These are phyloP conservation scores for Fusarium poae DNA, from an alignment of 2,329 filamentous ascomycete species.

Conservation along the genomic window DNA sequence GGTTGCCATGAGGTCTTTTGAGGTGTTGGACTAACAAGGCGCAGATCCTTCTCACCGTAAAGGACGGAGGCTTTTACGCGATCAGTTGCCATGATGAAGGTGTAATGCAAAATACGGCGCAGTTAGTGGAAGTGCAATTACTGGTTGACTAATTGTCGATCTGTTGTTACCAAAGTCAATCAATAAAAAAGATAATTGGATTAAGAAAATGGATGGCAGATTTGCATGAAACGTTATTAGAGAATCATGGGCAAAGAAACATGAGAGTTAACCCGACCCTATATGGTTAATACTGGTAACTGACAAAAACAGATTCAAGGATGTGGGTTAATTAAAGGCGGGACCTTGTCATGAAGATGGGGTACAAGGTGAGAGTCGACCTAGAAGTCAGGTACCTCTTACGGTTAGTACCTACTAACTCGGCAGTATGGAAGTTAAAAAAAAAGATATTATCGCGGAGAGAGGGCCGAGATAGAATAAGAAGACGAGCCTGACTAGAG, in stretches of 20 bases:
- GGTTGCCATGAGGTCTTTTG: neutral
- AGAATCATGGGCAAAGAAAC: slow-evolving; percentile 15
- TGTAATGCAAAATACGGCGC: neutral
- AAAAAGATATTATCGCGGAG: slow-evolving; percentile 22
- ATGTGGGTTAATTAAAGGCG: slow-evolving; percentile 33
- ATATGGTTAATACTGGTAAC: too few species aligned
- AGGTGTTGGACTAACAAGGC: slow-evolving; percentile 57
- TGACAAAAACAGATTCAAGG: too few species aligned
- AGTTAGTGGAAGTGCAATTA: neutral
- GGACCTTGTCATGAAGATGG: slow-evolving; percentile 14
- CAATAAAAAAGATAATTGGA: neutral
- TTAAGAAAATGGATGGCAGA: neutral
- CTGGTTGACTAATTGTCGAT: slow-evolving; percentile 20
- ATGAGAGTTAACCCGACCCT: too few species aligned
- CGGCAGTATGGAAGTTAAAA: neutral
- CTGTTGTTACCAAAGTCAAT: neutral
- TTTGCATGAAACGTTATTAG: slow-evolving; percentile 15
- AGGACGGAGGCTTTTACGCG: slow-evolving; percentile 66
- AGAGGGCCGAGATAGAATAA: slow-evolving; percentile 38
- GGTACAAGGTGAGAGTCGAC: slow-evolving; percentile 6
- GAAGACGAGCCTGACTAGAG: slow-evolving; percentile 9
- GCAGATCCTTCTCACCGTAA: slow-evolving; percentile 65
- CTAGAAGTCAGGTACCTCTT: neutral
- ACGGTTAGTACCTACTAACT: neutral
- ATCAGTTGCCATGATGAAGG: slow-evolving; percentile 45